Conservation (phyloP, 768 basidiomycete species). For the Chalciporus chontae region DNA sequence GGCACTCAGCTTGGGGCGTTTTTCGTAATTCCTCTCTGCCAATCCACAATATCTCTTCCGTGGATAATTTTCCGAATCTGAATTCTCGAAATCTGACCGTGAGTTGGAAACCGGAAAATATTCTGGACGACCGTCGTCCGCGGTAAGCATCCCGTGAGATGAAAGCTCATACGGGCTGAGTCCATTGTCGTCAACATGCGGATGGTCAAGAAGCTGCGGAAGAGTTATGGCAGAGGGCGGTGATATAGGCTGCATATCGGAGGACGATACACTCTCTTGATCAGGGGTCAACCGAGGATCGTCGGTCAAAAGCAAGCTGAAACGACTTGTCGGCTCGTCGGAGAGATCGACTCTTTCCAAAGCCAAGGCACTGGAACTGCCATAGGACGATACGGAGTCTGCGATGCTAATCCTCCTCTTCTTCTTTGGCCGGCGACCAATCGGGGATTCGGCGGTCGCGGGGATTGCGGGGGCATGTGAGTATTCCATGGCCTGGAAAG, state of each 20-base stretch:
- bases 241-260: conserved; percentile 31
- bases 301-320: conserved; percentile 24
- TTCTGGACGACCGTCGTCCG: conserved; percentile 27
- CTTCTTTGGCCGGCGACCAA: conserved; percentile 30
- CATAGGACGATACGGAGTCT: conserved; percentile 34
- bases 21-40: conserved; percentile 23
- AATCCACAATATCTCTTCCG: conserved; percentile 23
- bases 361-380: conserved; percentile 23
- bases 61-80: conserved; percentile 23
- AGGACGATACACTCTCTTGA: conserved; percentile 30
- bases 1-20: conserved; percentile 24
- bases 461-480: conserved; percentile 33
- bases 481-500: conserved; percentile 39
- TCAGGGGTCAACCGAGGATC: conserved; percentile 32
- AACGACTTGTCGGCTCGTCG: conserved; percentile 19
- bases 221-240: conserved; percentile 28
- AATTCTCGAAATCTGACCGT: conserved; percentile 32
- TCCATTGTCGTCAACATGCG: conserved; percentile 20
- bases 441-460: conserved; percentile 27
- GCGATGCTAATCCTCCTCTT: conserved; percentile 35
- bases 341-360: conserved; percentile 20
- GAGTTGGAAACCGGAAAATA: conserved; percentile 36
- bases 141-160: conserved; percentile 13
- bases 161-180: conserved; percentile 28
- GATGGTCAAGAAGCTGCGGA: conserved; percentile 26